Conservation (phyloP, 768 basidiomycete genomes). For the Ramaria sp. region DNA sequence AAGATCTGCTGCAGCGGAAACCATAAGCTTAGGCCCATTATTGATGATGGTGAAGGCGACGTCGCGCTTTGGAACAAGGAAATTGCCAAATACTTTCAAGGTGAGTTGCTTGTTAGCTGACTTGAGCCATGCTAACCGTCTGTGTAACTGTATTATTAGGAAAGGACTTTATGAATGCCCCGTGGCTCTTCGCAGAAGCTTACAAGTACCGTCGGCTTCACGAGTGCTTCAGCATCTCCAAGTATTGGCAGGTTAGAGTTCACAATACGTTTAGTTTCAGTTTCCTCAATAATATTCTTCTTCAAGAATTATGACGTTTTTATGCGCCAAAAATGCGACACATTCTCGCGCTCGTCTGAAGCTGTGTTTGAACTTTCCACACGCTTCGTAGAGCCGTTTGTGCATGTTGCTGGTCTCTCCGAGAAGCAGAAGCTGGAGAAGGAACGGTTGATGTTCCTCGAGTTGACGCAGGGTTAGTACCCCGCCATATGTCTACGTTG, state of each 20-base stretch:
- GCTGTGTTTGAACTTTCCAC: slow-evolving; percentile 92
- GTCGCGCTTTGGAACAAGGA: slow-evolving; percentile 96
- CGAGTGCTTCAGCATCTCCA: slow-evolving; percentile 88
- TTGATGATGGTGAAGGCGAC: slow-evolving; percentile 87
- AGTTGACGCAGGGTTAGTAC: slow-evolving; percentile 74
- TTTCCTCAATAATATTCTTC: not conserved
- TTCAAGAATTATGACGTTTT: slow-evolving; percentile 9
- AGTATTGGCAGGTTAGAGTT: slow-evolving; percentile 53
- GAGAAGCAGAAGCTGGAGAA: slow-evolving; percentile 48
- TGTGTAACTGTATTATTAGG: slow-evolving; percentile 26
- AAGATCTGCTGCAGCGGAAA: slow-evolving; percentile 43
- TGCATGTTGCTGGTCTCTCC: slow-evolving; percentile 32
- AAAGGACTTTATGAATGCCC: slow-evolving; percentile 91
- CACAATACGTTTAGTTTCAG: not conserved
- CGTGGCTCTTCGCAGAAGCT: slow-evolving; percentile 94
- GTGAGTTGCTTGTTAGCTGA: slow-evolving; percentile 26
- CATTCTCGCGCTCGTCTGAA: slow-evolving; percentile 84
- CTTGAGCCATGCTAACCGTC: not conserved
- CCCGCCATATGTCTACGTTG: not conserved
- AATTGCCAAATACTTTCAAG: slow-evolving; percentile 90
- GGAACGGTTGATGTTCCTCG: slow-evolving; percentile 79
- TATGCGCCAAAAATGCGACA: slow-evolving; percentile 58
- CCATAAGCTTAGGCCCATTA: slow-evolving; percentile 73
- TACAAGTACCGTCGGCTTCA: slow-evolving; percentile 88
- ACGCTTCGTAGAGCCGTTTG: slow-evolving; percentile 83